Evolutionary conservation across 2,329 filamentous ascomycete genomes (phyloP).

Genomic region (Fusarium albosuccineum): DNA sequence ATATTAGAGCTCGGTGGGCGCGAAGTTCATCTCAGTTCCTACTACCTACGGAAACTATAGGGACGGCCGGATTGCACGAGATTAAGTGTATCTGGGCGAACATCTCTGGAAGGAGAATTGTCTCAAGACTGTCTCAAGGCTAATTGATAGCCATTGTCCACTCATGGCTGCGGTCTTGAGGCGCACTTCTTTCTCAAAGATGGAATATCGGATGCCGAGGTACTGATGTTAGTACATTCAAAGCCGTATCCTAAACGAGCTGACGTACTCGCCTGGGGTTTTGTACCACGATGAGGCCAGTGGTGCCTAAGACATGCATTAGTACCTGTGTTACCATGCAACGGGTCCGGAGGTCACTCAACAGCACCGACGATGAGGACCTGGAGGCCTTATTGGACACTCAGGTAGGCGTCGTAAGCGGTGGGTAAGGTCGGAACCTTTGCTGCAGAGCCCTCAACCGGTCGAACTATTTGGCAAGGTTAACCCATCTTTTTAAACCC

Average conservation of each 20-base stretch:
- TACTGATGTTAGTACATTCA: not conserved
- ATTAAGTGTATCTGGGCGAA: constrained; percentile 34
- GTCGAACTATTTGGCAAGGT: not conserved
- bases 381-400: constrained; percentile 28
- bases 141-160: constrained; percentile 44
- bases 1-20: not conserved
- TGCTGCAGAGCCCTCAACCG: not conserved
- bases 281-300: constrained; percentile 35
- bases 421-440: not conserved
- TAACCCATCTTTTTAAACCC: no score
- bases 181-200: constrained; percentile 37
- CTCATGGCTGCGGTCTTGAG: constrained; percentile 43
- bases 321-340: not conserved
- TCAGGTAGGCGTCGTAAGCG: not conserved
- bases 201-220: constrained; percentile 32
- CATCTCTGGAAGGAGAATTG: constrained; percentile 31
- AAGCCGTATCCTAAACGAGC: no score
- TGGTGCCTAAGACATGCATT: constrained; percentile 21
- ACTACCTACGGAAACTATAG: constrained; percentile 34
- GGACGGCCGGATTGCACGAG: constrained; percentile 38
- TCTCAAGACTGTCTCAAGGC: constrained; percentile 33
- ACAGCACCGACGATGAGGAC: constrained; percentile 39
- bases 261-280: constrained; percentile 31
- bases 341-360: not conserved
- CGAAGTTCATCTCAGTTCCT: constrained; percentile 19